phyloP scores from a whole-genome alignment of 345 rosid genomes.

The Citrus hindsii region DNA sequence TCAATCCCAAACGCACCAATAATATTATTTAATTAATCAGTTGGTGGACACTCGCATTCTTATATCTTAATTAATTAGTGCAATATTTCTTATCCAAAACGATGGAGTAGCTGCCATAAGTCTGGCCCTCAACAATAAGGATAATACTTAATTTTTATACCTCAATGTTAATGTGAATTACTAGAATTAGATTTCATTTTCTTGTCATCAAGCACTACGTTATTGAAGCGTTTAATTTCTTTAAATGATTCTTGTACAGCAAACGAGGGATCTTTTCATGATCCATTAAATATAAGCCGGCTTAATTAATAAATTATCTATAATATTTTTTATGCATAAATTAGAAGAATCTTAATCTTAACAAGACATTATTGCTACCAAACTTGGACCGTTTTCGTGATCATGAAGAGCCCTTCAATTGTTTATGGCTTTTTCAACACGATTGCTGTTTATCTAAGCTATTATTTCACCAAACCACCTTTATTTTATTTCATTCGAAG shows the following conservation, averaged over 20 bases:
- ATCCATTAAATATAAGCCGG: neutral
- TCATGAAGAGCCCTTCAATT: neutral
- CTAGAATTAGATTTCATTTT: too few relatives aligned
- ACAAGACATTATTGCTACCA: neutral
- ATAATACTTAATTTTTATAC: too few relatives aligned
- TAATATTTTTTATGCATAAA: neutral
- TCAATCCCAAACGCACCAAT: too few relatives aligned
- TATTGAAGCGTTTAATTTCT: neutral
- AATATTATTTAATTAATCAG: neutral
- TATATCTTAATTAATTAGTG: neutral
- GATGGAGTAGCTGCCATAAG: neutral
- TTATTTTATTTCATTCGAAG: neutral
- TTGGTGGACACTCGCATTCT: neutral
- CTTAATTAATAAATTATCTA: neutral
- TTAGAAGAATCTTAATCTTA: neutral
- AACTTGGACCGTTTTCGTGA: neutral
- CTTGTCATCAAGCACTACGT: neutral
- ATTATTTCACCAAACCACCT: neutral
- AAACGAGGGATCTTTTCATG: too few relatives aligned
- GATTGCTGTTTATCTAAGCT: neutral
- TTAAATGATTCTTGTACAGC: neutral
- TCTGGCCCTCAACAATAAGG: neutral
- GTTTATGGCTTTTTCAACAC: neutral
- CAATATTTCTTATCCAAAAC: neutral
- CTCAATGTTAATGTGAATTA: too few relatives aligned